Conservation (phyloP, 2,329 filamentous ascomycete genomes). For the Trichophyton rubrum region DNA sequence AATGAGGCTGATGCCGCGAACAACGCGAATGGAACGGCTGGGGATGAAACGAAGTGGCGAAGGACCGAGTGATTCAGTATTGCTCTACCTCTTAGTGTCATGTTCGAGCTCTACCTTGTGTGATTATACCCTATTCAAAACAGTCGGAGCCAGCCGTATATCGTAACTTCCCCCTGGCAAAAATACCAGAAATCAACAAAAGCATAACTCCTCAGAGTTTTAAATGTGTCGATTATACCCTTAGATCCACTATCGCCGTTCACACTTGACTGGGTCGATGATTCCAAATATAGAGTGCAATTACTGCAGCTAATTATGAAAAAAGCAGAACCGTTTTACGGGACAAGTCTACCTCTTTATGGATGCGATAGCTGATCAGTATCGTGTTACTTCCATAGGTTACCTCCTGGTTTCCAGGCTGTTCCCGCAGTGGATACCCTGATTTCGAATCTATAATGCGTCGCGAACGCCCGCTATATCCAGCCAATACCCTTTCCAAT, state of each 20-base stretch:
- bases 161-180: neutral
- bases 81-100: neutral
- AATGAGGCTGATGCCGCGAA: slow-evolving; percentile 21
- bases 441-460: too few relatives aligned
- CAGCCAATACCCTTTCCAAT: too few relatives aligned
- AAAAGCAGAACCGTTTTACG: too few relatives aligned
- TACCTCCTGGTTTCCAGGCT: too few relatives aligned
- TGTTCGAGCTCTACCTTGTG: neutral
- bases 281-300: too few relatives aligned
- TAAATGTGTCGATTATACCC: neutral
- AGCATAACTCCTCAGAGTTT: neutral
- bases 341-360: too few relatives aligned
- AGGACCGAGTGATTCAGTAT: slow-evolving; percentile 28
- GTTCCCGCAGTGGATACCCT: too few relatives aligned
- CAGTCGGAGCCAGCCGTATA: neutral
- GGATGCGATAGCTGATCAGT: too few relatives aligned
- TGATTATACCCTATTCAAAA: neutral
- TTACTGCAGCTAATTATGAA: too few relatives aligned
- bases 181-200: neutral
- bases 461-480: too few relatives aligned
- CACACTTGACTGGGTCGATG: neutral
- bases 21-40: slow-evolving; percentile 21
- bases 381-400: too few relatives aligned
- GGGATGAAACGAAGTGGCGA: slow-evolving; percentile 41
- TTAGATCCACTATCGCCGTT: neutral